phyloP scores from a whole-genome alignment of 225 moss, liverwort and hornwort genomes.

The Bryoerythrophyllum caledonicum region DNA sequence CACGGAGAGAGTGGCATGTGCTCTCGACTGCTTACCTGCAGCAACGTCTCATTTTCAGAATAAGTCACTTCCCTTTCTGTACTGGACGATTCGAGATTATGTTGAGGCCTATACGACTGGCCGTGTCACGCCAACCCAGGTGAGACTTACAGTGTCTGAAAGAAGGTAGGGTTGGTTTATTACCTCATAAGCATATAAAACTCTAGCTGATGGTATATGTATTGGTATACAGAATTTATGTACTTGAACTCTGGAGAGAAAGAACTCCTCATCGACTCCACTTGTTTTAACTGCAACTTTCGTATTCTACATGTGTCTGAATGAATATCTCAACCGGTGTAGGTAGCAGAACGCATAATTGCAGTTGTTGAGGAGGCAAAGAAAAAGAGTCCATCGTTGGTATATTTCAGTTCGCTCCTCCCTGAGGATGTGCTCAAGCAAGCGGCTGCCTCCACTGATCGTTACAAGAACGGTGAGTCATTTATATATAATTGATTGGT shows the following conservation, averaged over 20 bases:
- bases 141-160: constrained; percentile 18
- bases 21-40: constrained; percentile 67
- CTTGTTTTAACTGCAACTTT: background rate
- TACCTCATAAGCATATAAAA: background rate
- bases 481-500: background rate
- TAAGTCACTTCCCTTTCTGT: constrained; percentile 48
- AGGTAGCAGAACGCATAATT: constrained; percentile 90
- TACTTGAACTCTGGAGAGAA: constrained; percentile 1
- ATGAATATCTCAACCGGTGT: constrained; percentile 19
- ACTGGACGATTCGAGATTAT: constrained; percentile 93
- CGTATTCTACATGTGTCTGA: background rate
- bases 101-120: constrained; percentile 75
- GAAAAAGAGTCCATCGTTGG: constrained; percentile 61
- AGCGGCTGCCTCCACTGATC: constrained; percentile 84
- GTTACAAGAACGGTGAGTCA: constrained; percentile 63
- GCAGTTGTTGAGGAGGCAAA: constrained; percentile 71
- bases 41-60: constrained; percentile 38
- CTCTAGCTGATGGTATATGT: constrained; percentile 2
- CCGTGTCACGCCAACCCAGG: constrained; percentile 81
- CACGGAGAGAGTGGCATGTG: constrained; percentile 54
- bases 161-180: background rate
- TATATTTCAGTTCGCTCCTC: constrained; percentile 78
- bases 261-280: background rate
- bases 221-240: background rate
- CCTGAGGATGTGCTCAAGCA: constrained; percentile 77